phyloP scores from a whole-genome alignment of 495 filamentous ascomycete genomes.

The Tuber calosporum region DNA sequence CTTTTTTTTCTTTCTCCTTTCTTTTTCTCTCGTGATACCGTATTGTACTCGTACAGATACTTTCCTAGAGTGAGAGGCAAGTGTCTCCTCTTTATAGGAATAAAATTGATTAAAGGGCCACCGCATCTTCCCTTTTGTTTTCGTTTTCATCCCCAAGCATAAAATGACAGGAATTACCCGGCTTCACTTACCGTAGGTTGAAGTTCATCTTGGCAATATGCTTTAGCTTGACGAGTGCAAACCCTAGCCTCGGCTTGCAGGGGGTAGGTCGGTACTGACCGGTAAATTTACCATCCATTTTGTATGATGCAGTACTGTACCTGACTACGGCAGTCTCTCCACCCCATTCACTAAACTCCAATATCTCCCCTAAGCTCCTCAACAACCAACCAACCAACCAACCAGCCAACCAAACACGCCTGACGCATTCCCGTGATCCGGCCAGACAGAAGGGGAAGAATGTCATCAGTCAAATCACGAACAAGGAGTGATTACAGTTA shows the following conservation, averaged over 20 bases:
- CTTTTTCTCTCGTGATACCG: neutral
- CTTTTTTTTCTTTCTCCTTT: neutral
- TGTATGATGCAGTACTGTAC: too few species aligned
- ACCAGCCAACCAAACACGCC: neutral
- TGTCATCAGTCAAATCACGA: conserved; percentile 52
- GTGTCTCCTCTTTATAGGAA: too few species aligned
- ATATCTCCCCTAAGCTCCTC: neutral
- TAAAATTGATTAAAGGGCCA: too few species aligned
- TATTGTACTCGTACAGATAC: neutral
- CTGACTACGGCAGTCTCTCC: too few species aligned
- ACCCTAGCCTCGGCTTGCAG: neutral
- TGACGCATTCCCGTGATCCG: neutral
- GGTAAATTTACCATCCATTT: neutral
- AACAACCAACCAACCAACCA: neutral
- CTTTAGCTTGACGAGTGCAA: neutral
- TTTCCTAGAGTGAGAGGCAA: too few species aligned
- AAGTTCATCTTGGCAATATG: neutral
- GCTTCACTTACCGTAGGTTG: conserved; percentile 3
- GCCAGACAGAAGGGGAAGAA: conserved; percentile 23
- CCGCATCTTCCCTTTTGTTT: too few species aligned
- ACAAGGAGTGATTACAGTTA: conserved; percentile 68
- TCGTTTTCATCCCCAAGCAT: too few species aligned
- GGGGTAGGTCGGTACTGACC: neutral
- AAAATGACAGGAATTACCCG: conserved; percentile 18
- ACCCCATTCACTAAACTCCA: neutral